Evolutionary conservation across 2,329 filamentous ascomycete species (phyloP).

Genomic region (Cladosporium sp.): DNA sequence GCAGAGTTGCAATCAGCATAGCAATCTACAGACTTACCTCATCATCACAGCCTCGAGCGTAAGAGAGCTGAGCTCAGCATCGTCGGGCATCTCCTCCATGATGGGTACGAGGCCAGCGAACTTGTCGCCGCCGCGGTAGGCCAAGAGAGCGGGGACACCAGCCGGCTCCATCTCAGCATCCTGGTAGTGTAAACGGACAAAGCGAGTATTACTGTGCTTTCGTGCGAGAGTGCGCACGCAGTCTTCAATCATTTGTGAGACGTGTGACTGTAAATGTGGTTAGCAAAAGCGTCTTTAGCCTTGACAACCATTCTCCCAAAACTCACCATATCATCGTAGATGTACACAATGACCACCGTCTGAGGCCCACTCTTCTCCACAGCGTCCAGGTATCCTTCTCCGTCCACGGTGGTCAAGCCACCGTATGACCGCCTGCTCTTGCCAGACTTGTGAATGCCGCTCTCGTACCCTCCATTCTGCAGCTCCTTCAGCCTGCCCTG

Average conservation of each 20-base stretch:
- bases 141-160: constrained; percentile 80
- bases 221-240: constrained; percentile 72
- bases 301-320: neutral
- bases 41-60: constrained; percentile 56
- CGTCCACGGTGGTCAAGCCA: constrained; percentile 77
- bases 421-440: constrained; percentile 68
- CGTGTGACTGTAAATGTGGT: constrained; percentile 58
- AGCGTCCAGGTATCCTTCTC: constrained; percentile 87
- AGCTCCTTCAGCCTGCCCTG: constrained; percentile 75
- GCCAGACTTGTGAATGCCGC: constrained; percentile 48
- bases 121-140: constrained; percentile 84
- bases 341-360: constrained; percentile 85
- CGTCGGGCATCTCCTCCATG: constrained; percentile 74
- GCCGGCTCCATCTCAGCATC: constrained; percentile 93
- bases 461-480: constrained; percentile 55
- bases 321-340: constrained; percentile 81
- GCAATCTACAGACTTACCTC: constrained; percentile 41
- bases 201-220: constrained; percentile 67
- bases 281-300: neutral
- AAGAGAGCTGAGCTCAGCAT: constrained; percentile 46
- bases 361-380: constrained; percentile 83
- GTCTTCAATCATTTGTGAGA: constrained; percentile 73
- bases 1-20: neutral
- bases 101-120: constrained; percentile 87
- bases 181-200: constrained; percentile 84